These are phyloP conservation scores for Penicillium sp. DNA, from an alignment of 2,329 filamentous ascomycete species.

Conservation along the genomic window DNA sequence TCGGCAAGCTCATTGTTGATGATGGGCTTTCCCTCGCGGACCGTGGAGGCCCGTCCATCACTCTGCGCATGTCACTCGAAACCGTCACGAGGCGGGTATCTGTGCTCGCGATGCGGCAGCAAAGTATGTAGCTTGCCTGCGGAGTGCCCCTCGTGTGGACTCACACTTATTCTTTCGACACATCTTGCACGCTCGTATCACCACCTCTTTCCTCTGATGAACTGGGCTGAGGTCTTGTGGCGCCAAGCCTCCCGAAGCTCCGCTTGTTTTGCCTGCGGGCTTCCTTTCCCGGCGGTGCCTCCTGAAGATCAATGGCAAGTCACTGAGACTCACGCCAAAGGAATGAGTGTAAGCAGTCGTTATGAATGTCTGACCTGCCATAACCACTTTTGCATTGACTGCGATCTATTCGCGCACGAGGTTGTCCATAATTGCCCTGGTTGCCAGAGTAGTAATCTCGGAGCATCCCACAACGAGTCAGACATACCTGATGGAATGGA, in stretches of 20 bases:
- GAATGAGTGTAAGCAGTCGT: conserved; percentile 78
- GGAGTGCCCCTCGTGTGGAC: conserved; percentile 84
- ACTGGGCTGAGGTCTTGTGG: conserved; percentile 92
- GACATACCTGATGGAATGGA: conserved; percentile 36
- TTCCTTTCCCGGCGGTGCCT: conserved; percentile 62
- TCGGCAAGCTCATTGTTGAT: conserved; percentile 66
- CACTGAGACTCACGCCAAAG: conserved; percentile 49
- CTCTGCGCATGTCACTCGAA: conserved; percentile 90
- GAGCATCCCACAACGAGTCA: conserved; percentile 1
- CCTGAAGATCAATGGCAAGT: conserved; percentile 35
- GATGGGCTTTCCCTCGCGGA: conserved; percentile 96
- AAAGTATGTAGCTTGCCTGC: conserved; percentile 89
- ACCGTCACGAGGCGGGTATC: conserved; percentile 78
- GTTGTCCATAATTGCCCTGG: conserved; percentile 94
- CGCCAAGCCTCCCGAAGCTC: conserved; percentile 59
- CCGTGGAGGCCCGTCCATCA: conserved; percentile 68
- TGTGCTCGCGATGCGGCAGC: conserved; percentile 81
- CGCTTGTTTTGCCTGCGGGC: conserved; percentile 76
- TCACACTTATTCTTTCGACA: conserved; percentile 91
- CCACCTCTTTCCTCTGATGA: conserved; percentile 83
- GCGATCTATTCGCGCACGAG: conserved; percentile 92
- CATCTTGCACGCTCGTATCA: conserved; percentile 92
- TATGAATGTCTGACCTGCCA: conserved; percentile 87
- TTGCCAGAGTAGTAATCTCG: conserved; percentile 57
- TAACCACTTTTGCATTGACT: conserved; percentile 96